phyloP scores from a whole-genome alignment of 2,329 filamentous ascomycete genomes.

The Apiospora kogelbergensis region DNA sequence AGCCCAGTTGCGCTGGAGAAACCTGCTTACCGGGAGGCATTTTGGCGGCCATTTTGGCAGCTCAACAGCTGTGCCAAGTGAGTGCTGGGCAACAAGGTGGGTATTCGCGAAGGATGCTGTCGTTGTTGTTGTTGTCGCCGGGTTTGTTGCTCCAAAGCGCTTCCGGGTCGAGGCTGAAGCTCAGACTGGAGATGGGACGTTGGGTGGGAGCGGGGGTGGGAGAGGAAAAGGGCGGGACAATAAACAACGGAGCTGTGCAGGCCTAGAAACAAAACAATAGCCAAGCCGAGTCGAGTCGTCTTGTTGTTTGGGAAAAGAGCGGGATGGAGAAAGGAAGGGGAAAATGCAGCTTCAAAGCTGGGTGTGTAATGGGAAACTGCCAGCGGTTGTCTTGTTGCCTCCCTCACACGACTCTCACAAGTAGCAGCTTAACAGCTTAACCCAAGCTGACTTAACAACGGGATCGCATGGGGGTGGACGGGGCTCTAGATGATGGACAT shows the following conservation, averaged over 20 bases:
- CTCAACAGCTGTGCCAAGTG: neutral
- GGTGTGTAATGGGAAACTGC: neutral
- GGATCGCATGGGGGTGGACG: neutral
- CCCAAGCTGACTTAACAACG: neutral
- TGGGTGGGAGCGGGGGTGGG: neutral
- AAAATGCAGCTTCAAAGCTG: neutral
- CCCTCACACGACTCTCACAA: slow-evolving; percentile 5
- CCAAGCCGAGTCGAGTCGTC: neutral
- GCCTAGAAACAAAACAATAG: slow-evolving; percentile 3
- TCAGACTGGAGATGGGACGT: neutral
- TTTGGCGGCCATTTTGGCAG: neutral
- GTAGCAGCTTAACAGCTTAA: neutral
- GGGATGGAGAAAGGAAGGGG: neutral
- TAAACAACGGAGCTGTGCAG: neutral
- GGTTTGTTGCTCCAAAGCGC: neutral
- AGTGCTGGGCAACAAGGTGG: neutral
- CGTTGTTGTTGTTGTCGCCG: neutral
- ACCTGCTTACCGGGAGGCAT: slow-evolving; percentile 2
- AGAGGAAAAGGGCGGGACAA: neutral
- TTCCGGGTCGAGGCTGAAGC: slow-evolving; percentile 1
- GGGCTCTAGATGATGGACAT: neutral
- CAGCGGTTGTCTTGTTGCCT: neutral
- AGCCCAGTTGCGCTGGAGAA: neutral
- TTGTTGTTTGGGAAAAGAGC: neutral
- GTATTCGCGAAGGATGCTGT: neutral